Percentiles rank a stretch among this genome's conserved stretches.
Conservation (phyloP, 1,284 basidiomycete species). For the Cutaneotrichosporon daszewskae region DNA sequence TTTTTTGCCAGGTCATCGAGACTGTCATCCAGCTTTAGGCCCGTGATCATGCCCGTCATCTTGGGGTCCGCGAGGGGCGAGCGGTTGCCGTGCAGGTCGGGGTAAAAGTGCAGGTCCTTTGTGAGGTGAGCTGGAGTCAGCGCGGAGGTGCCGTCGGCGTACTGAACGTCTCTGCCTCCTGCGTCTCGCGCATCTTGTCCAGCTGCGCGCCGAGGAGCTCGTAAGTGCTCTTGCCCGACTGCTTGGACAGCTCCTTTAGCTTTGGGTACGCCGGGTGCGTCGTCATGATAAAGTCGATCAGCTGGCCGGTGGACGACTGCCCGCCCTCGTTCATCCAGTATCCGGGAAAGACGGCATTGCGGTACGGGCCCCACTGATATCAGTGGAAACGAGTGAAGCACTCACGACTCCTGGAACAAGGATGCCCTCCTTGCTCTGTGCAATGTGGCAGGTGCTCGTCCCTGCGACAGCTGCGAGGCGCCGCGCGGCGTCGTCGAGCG, state of each 20-base stretch:
- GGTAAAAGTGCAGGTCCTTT: constrained; percentile 87
- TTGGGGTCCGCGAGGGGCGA: constrained; percentile 90
- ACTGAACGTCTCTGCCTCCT: constrained; percentile 54
- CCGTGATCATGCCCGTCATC: constrained; percentile 87
- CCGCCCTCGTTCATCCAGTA: constrained; percentile 99
- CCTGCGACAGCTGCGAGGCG: constrained; percentile 90
- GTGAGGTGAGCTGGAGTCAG: constrained; percentile 63
- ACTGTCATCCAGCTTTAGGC: constrained; percentile 73
- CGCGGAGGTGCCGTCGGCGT: neutral
- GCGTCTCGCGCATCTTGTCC: constrained; percentile 60
- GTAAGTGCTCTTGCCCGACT: constrained; percentile 48
- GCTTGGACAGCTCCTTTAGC: constrained; percentile 57
- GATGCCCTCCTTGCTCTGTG: constrained; percentile 71
- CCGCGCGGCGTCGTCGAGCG: constrained; percentile 67
- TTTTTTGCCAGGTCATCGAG: constrained; percentile 79
- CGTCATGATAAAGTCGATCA: constrained; percentile 91
- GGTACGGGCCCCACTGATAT: constrained; percentile 83
- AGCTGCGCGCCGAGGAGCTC: constrained; percentile 69
- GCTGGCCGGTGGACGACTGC: constrained; percentile 96
- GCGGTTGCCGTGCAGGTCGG: constrained; percentile 86
- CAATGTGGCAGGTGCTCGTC: constrained; percentile 91
- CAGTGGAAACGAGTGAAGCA: neutral
- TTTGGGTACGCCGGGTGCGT: constrained; percentile 79
- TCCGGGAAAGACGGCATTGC: constrained; percentile 70
- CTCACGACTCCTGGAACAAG: constrained; percentile 61